Evolutionary conservation across 2,329 filamentous ascomycete species (phyloP).

Genomic region (Colletotrichum navitas): DNA sequence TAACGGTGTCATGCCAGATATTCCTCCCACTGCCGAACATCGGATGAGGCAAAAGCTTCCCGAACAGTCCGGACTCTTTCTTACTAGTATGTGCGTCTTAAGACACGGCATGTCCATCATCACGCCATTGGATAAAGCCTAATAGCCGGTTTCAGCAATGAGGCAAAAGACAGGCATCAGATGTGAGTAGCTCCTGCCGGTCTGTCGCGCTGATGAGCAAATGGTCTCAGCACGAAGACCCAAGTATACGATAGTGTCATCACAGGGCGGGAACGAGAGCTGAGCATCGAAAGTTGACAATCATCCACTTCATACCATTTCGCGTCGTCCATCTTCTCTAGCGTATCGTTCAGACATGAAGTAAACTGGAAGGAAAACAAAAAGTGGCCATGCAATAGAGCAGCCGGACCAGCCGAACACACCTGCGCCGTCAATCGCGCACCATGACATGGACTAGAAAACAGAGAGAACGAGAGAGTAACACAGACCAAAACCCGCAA

Average conservation of each 20-base stretch:
- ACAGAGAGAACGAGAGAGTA: neutral
- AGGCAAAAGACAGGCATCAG: neutral
- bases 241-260: neutral
- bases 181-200: neutral
- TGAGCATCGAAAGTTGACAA: neutral
- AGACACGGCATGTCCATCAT: neutral
- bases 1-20: neutral
- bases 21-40: neutral
- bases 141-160: neutral
- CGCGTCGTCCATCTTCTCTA: conserved; percentile 33
- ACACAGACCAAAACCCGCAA: conserved; percentile 1
- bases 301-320: conserved; percentile 38
- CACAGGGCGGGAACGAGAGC: neutral
- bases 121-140: neutral
- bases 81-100: neutral
- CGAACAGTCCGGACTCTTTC: neutral
- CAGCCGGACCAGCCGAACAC: conserved; percentile 47
- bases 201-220: neutral
- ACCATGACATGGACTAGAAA: conserved; percentile 32
- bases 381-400: conserved; percentile 32
- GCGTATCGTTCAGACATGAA: conserved; percentile 37
- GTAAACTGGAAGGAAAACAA: neutral
- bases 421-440: conserved; percentile 32
- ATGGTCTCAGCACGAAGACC: neutral
- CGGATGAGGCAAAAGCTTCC: neutral